A percentile compares a stretch with the other conserved stretches of the same genome.
phyloP scores from a whole-genome alignment of 371 early-diverging fungal species.

The Rhizopus sp. region DNA sequence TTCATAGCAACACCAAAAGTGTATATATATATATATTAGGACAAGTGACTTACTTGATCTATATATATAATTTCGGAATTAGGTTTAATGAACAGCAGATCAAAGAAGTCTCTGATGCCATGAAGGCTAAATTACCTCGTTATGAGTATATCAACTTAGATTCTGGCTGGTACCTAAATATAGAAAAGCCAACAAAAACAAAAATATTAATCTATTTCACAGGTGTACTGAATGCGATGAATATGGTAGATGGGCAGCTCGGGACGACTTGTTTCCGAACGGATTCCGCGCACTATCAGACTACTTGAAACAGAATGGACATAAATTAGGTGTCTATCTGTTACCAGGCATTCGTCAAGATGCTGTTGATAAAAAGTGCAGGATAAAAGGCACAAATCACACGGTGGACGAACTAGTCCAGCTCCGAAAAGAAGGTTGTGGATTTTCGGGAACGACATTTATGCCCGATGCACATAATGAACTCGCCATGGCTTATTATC shows the following conservation, averaged over 20 bases:
- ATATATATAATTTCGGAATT: not conserved
- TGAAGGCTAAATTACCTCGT: slow-evolving; percentile 40
- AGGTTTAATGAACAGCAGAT: slow-evolving; percentile 44
- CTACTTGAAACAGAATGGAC: slow-evolving; percentile 35
- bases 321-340: slow-evolving; percentile 45
- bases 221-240: slow-evolving; percentile 44
- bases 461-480: slow-evolving; percentile 43
- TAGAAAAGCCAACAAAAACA: slow-evolving; percentile 1
- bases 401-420: slow-evolving; percentile 27
- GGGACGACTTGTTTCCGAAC: slow-evolving; percentile 40
- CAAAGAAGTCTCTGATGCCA: slow-evolving; percentile 36
- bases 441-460: slow-evolving; percentile 40
- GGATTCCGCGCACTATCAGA: slow-evolving; percentile 34
- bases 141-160: slow-evolving; percentile 51
- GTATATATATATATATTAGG: not conserved
- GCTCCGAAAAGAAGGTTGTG: slow-evolving; percentile 38
- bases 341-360: slow-evolving; percentile 48
- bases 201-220: not conserved
- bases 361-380: slow-evolving; percentile 23
- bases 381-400: slow-evolving; percentile 24
- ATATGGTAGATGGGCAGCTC: slow-evolving; percentile 43
- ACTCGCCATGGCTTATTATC: slow-evolving; percentile 34
- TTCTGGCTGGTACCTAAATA: slow-evolving; percentile 43
- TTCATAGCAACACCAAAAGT: not conserved
- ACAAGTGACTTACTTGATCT: slow-evolving; percentile 1